Percentiles rank a stretch among this genome's conserved stretches.
Evolutionary conservation across 192 early-diverging fungal species (phyloP).

Genomic region (Podochytrium sp.): DNA sequence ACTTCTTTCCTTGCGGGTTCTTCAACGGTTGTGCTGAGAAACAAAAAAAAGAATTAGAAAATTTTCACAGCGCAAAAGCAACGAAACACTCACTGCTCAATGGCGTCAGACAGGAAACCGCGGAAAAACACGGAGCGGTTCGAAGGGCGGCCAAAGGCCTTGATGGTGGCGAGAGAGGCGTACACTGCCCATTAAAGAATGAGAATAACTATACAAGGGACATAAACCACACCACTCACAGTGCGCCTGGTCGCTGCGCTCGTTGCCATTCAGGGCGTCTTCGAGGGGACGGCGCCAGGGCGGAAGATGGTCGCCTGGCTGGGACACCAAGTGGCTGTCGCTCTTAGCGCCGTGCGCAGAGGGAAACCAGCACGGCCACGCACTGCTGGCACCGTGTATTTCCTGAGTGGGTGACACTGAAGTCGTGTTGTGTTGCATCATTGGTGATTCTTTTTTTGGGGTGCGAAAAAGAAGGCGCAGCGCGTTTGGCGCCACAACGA

Average conservation of each 20-base stretch:
- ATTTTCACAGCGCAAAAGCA: neutral
- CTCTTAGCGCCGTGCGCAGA: too few relatives aligned
- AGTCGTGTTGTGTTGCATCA: too few relatives aligned
- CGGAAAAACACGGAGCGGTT: conserved; percentile 41
- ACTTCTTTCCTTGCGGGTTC: conserved; percentile 31
- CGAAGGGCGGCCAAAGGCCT: conserved; percentile 37
- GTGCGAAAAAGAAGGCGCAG: too few relatives aligned
- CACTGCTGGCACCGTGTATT: too few relatives aligned
- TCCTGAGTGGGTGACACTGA: too few relatives aligned
- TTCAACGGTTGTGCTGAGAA: conserved; percentile 29
- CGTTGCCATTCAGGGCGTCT: conserved; percentile 12
- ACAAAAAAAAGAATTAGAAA: neutral
- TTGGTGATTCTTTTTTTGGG: too few relatives aligned
- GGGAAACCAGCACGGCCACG: too few relatives aligned
- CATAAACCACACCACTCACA: conserved; percentile 7
- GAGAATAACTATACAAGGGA: neutral
- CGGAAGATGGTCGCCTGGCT: conserved; percentile 2
- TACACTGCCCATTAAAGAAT: conserved; percentile 23
- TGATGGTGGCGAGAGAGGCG: conserved; percentile 42
- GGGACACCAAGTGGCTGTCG: neutral
- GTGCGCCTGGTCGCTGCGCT: conserved; percentile 13
- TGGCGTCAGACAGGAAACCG: conserved; percentile 35
- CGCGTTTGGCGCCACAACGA: too few relatives aligned
- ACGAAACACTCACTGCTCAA: conserved; percentile 1
- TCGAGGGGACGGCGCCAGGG: conserved; percentile 12